These are phyloP conservation scores for Tetrahymena malaccensis DNA, from an alignment of 73 alveolate genomes.

Conservation along the genomic window DNA sequence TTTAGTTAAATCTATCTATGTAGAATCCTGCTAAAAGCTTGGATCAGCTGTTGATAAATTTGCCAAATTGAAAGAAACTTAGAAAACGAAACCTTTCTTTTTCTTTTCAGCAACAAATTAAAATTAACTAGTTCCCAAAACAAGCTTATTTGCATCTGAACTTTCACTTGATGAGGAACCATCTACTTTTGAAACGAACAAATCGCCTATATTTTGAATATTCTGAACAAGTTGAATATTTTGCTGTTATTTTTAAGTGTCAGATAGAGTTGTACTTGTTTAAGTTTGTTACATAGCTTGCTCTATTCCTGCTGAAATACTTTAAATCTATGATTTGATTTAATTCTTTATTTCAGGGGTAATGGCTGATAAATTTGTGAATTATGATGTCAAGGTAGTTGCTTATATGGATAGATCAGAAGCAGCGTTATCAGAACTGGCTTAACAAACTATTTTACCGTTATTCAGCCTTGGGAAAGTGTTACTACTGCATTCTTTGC, in stretches of 20 bases:
- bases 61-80: not conserved
- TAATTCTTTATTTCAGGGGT: not conserved
- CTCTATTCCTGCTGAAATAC: not conserved
- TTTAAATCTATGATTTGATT: not conserved
- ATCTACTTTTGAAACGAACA: not conserved
- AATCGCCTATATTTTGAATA: not conserved
- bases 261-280: not conserved
- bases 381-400: not conserved
- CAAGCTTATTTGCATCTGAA: not conserved
- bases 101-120: not conserved
- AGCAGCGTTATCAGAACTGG: not conserved
- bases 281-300: not conserved
- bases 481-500: not conserved
- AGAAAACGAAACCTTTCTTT: not conserved
- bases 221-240: not conserved
- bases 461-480: not conserved
- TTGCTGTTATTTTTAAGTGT: not conserved
- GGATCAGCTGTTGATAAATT: not conserved
- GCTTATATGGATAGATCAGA: not conserved
- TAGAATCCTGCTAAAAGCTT: not conserved
- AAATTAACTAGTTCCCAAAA: not conserved
- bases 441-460: not conserved
- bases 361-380: not conserved
- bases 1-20: not conserved
- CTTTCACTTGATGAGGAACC: not conserved